Evolutionary conservation across 192 early-diverging fungal species (phyloP), one percentile per base, ranked within the genome.

Genomic region (Rhizoclosmatium globosum): DNA sequence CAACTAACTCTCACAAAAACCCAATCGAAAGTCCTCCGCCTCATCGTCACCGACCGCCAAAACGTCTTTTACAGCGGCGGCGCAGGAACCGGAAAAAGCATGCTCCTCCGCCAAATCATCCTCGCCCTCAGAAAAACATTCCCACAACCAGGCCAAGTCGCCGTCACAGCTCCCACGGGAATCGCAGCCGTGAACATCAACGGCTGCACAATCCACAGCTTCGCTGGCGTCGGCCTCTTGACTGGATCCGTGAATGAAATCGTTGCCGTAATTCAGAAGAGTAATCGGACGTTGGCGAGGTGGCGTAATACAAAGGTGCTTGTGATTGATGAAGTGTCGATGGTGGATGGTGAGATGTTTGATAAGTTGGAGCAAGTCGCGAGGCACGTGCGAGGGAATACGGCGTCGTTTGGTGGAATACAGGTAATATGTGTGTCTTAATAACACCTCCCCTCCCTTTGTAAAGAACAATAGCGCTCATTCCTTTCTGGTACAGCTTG

Each of bases 171-270:
- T 4, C 82, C 90, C 0, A 92, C 90, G 2, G 90, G 90, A 0
- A 87, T 92, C 39, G 90, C 90, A 0, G 90, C 90, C 1, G 84
- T 84, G 46, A 90, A 90, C 60, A 89, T 92, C 66, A 78, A 81
- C 21, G 90, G 90, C 43, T 82, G 77, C 17, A 92, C 90, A 2
- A 68, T 92, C 47, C 90, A 92, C 64, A 85, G 82, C 0, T 92
- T 90, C 80, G 84, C 88, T 23, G 90, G 86, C 23, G 72, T 59
- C 7, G 59, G 70, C 1, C 42, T 60, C 17, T 42, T 64, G 13
- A 48, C 13, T 9, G 65, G 48, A 4, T 6, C 60, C 1, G 77
- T 61, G 6, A 11, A 60, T 17, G 6, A 65, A 4, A 70, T 73
- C 66, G 70, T 48, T 9, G 31, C 9, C 9, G 42, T 2, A 15